These are phyloP conservation scores for Botrytis porri DNA, from an alignment of 2,329 filamentous ascomycete genomes.

Conservation along the genomic window DNA sequence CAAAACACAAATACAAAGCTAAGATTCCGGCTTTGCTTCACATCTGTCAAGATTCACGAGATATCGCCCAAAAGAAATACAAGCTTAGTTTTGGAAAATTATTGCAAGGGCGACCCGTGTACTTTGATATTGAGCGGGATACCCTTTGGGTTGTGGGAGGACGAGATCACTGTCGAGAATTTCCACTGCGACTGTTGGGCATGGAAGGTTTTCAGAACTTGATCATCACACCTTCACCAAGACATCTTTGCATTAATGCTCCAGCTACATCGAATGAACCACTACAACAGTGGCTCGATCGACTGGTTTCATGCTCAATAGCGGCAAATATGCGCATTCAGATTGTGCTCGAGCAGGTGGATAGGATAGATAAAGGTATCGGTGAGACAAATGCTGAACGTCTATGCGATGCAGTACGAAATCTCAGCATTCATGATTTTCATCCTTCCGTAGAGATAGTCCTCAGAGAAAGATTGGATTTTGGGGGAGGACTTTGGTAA, in stretches of 20 bases:
- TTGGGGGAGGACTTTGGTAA: background rate
- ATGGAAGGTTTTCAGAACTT: background rate
- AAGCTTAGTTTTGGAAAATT: background rate
- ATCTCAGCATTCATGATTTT: background rate
- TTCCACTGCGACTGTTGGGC: background rate
- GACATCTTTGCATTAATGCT: rapidly evolving
- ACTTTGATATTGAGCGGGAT: background rate
- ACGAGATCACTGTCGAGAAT: rapidly evolving
- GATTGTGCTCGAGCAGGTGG: background rate
- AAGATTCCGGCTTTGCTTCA: background rate
- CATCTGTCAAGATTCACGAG: background rate
- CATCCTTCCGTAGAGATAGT: background rate
- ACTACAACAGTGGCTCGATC: background rate
- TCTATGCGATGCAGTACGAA: background rate
- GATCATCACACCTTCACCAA: background rate
- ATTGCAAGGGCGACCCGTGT: background rate
- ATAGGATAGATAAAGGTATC: rapidly evolving
- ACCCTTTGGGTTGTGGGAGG: background rate
- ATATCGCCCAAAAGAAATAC: background rate
- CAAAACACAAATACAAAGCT: background rate
- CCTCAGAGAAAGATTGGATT: background rate
- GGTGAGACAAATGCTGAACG: background rate
- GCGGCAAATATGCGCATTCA: background rate
- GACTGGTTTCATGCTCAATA: background rate
- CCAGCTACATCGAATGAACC: background rate